Evolutionary conservation across 225 moss, liverwort and hornwort species (phyloP).

Genomic region (Pseudisothecium myosuroides): DNA sequence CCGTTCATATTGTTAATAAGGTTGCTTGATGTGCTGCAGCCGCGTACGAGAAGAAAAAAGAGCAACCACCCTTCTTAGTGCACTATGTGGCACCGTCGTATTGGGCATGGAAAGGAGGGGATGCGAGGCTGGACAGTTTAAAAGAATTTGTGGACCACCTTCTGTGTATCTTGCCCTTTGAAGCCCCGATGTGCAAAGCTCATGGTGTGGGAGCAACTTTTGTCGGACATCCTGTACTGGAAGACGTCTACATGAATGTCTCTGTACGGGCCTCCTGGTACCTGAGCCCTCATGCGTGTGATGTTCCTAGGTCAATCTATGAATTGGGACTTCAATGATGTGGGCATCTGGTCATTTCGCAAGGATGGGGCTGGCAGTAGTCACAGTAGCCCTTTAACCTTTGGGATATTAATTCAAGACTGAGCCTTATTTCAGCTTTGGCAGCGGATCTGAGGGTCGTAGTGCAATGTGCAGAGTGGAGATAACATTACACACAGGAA

Average conservation of each 20-base stretch:
- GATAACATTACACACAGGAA: neutral
- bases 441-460: neutral
- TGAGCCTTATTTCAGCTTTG: neutral
- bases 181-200: constrained; percentile 66
- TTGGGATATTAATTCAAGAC: neutral
- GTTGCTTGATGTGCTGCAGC: constrained; percentile 26
- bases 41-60: constrained; percentile 35
- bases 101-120: constrained; percentile 99
- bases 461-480: constrained; percentile 40
- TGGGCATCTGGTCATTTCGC: neutral
- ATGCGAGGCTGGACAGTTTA: constrained; percentile 59
- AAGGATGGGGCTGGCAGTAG: neutral
- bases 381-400: neutral
- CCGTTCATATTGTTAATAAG: neutral
- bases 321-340: neutral
- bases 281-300: constrained; percentile 33
- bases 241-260: constrained; percentile 58
- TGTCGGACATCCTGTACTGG: constrained; percentile 91
- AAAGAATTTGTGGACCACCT: constrained; percentile 71
- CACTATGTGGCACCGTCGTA: constrained; percentile 97
- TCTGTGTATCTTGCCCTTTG: constrained; percentile 93
- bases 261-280: constrained; percentile 91
- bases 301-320: neutral
- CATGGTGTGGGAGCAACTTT: constrained; percentile 81
- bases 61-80: constrained; percentile 53